Evolutionary conservation across 2,329 filamentous ascomycete genomes (phyloP), one percentile per base, ranked within the genome.

Genomic region (Beauveria asiatica): DNA sequence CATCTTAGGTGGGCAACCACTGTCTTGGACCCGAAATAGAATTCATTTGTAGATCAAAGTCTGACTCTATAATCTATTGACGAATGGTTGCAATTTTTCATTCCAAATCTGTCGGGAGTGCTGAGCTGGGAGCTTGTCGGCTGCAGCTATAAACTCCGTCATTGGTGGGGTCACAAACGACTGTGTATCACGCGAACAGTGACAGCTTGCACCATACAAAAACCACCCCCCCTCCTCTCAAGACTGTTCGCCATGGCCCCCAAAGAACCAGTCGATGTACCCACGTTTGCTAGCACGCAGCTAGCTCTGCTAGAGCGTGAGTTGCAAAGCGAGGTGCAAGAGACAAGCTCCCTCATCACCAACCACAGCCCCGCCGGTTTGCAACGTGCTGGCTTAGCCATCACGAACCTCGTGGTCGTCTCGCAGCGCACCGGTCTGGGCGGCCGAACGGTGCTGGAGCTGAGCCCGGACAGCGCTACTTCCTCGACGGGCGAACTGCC

Each of bases 401-500:
- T 94, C 67, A 84, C 85, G 17, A 93, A 92, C 72, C 83, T 97
- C 9, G 76, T 83, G 37, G 77, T 96, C 39, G 78, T 82, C 11
- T 87, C 88, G 19, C 89, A 89, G 70, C 87, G 92, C 33, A 99
- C 94, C 0, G 94, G 94, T 0, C 79, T 97, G 42, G 94, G 92
- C 17, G 94, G 94, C n/a, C 89, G 91, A 64, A 91, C 90, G 0
- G 88, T 99, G 1, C 77, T 97, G 3, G 92, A 97, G 72, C 84
- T 99, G 1, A 76, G 76, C 17, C 78, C 84, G 0, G 93, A 97
- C 68, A 75, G 83, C n/a, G 89, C 91, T 0, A 82, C 87, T 2
- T 79, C 82, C 4, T 57, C 65, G 16, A 68, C 68, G 21, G 73
- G 77, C 0, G 83, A 85, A 63, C 75, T 93, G 21, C 86, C 87